Conservation (phyloP, 2,329 filamentous ascomycete species). For the Acarospora socialis region DNA sequence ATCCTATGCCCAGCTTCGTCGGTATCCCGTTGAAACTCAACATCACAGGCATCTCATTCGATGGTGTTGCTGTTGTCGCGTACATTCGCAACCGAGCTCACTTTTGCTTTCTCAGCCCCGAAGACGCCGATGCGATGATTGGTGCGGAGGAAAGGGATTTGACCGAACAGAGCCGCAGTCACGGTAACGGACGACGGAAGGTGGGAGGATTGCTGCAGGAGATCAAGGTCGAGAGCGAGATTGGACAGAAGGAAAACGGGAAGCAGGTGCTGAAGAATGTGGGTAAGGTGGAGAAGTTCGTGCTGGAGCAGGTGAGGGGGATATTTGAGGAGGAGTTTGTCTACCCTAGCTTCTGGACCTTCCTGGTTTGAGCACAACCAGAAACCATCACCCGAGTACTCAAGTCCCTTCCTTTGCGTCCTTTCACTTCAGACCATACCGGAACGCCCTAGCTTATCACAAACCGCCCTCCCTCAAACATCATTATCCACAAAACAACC, state of each 20-base stretch:
- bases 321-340: slow-evolving; percentile 99
- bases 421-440: no score
- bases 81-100: slow-evolving; percentile 80
- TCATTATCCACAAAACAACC: no score
- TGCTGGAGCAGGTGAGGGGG: slow-evolving; percentile 85
- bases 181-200: slow-evolving; percentile 23
- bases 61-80: slow-evolving; percentile 83
- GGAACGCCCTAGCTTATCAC: no score
- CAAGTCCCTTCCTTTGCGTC: slow-evolving; percentile 12
- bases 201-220: slow-evolving; percentile 75
- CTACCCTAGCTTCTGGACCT: slow-evolving; percentile 97
- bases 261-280: slow-evolving; percentile 97
- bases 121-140: slow-evolving; percentile 69
- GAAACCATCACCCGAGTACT: no score
- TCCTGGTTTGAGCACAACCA: slow-evolving; percentile 57
- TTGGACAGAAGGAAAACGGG: slow-evolving; percentile 77
- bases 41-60: slow-evolving; percentile 88
- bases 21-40: slow-evolving; percentile 88
- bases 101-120: slow-evolving; percentile 86
- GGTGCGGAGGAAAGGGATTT: slow-evolving; percentile 32
- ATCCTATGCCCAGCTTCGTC: slow-evolving; percentile 96
- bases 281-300: slow-evolving; percentile 94
- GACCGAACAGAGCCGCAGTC: slow-evolving; percentile 19
- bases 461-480: no score
- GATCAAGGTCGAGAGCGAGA: slow-evolving; percentile 93